Evolutionary conservation across 2,329 filamentous ascomycete species (phyloP).

Genomic region (Xylariaceae sp.): DNA sequence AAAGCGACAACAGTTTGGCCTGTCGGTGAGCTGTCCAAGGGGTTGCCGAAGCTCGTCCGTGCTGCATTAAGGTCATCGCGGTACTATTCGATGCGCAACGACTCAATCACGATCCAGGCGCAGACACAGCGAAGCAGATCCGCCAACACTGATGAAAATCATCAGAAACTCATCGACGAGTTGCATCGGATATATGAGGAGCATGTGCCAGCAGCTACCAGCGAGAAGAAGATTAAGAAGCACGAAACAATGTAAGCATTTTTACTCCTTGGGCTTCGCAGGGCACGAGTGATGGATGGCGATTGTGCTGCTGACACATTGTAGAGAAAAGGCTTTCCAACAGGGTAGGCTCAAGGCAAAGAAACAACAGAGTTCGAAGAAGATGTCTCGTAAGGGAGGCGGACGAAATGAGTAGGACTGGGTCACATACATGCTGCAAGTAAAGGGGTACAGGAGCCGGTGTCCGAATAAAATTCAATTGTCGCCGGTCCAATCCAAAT

Average conservation of each 20-base stretch:
- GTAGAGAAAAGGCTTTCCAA: slow-evolving; percentile 55
- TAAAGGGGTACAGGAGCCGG: too few species aligned
- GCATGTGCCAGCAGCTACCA: slow-evolving; percentile 55
- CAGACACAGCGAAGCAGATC: slow-evolving; percentile 60
- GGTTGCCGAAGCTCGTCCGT: slow-evolving; percentile 57
- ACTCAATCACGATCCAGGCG: slow-evolving; percentile 61
- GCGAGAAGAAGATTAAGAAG: slow-evolving; percentile 55
- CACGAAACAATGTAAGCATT: slow-evolving; percentile 54
- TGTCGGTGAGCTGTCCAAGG: slow-evolving; percentile 52
- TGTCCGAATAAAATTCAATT: too few species aligned
- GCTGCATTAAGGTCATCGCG: slow-evolving; percentile 55
- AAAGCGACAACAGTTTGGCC: slow-evolving; percentile 64
- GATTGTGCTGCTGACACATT: slow-evolving; percentile 19
- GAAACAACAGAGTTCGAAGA: slow-evolving; percentile 58
- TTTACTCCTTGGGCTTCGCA: not conserved
- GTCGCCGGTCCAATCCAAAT: too few species aligned
- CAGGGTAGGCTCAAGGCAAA: slow-evolving; percentile 54
- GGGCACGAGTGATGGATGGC: not conserved
- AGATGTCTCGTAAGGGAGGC: slow-evolving; percentile 51
- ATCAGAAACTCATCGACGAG: slow-evolving; percentile 56
- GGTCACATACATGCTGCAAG: too few species aligned
- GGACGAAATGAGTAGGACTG: slow-evolving; percentile 30
- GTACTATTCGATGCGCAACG: slow-evolving; percentile 59
- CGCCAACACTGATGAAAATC: slow-evolving; percentile 61
- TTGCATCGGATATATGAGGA: slow-evolving; percentile 55